Evolutionary conservation across 805 yeast genomes (phyloP).

Genomic region (Metschnikowia sp.): DNA sequence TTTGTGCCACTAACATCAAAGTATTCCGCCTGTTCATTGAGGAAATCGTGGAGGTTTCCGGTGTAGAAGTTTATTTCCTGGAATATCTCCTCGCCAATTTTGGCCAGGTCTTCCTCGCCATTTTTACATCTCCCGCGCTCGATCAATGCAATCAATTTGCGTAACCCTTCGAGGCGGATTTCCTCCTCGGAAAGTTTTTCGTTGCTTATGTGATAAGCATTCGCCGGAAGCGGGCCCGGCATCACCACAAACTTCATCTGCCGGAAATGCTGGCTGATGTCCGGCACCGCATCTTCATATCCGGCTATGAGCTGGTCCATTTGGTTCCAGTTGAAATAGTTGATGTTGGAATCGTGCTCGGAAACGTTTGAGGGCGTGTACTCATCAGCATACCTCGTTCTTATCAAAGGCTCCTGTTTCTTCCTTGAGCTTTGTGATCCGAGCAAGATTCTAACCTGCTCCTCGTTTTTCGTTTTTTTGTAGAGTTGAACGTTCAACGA

Average conservation of each 20-base stretch:
- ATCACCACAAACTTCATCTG: constrained; percentile 80
- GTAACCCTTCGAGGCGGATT: constrained; percentile 84
- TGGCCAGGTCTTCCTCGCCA: constrained; percentile 20
- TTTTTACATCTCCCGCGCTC: constrained; percentile 50
- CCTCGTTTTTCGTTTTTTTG: constrained; percentile 17
- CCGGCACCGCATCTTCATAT: constrained; percentile 67
- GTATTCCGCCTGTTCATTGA: constrained; percentile 46
- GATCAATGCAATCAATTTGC: constrained; percentile 60
- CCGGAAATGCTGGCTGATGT: constrained; percentile 50
- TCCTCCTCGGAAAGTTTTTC: constrained; percentile 80
- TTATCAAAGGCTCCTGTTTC: constrained; percentile 42
- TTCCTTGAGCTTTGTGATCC: constrained; percentile 9
- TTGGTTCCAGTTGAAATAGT: constrained; percentile 80
- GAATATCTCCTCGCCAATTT: constrained; percentile 44
- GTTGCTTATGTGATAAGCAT: constrained; percentile 44
- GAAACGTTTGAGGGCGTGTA: constrained; percentile 59
- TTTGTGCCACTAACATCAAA: constrained; percentile 37
- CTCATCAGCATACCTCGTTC: constrained; percentile 73
- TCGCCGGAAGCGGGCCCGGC: constrained; percentile 70
- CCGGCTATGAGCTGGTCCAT: constrained; percentile 93
- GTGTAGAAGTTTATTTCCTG: constrained; percentile 88
- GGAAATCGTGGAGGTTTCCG: constrained; percentile 69
- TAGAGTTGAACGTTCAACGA: constrained; percentile 79
- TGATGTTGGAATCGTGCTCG: constrained; percentile 50
- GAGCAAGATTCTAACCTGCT: constrained; percentile 11